phyloP scores from a whole-genome alignment of 2,329 filamentous ascomycete species.

The Talaromyces sp. region DNA sequence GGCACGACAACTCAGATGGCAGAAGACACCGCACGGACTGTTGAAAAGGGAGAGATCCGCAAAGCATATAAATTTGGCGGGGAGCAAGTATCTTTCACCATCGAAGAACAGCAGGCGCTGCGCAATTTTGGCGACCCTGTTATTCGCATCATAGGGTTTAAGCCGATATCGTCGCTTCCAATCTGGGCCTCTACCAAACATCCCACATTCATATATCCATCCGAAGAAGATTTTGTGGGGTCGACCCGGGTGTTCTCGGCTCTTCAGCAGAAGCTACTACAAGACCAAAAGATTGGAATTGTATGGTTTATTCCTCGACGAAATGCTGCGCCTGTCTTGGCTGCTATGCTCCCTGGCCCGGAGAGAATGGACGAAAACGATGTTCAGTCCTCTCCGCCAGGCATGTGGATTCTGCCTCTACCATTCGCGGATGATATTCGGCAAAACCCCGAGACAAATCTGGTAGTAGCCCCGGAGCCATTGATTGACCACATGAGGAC shows the following conservation, averaged over 20 bases:
- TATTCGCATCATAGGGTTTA: slow-evolving; percentile 91
- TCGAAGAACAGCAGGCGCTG: slow-evolving; percentile 74
- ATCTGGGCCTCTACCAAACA: slow-evolving; percentile 82
- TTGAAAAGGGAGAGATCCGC: slow-evolving; percentile 76
- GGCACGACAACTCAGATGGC: slow-evolving; percentile 70
- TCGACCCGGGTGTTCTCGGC: slow-evolving; percentile 91
- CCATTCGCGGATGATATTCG: slow-evolving; percentile 88
- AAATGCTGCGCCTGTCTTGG: slow-evolving; percentile 74
- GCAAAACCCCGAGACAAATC: slow-evolving; percentile 59
- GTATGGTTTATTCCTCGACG: slow-evolving; percentile 83
- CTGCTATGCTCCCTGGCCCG: slow-evolving; percentile 73
- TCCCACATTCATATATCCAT: slow-evolving; percentile 89
- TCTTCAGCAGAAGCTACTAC: slow-evolving; percentile 78
- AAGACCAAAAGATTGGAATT: slow-evolving; percentile 73
- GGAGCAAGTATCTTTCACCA: slow-evolving; percentile 78
- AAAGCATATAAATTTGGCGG: slow-evolving; percentile 97
- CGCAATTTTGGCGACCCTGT: slow-evolving; percentile 75
- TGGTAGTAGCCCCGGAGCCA: slow-evolving; percentile 58
- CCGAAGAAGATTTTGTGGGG: slow-evolving; percentile 81
- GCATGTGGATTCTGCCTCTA: slow-evolving; percentile 82
- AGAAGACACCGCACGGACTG: slow-evolving; percentile 68
- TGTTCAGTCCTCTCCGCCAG: slow-evolving; percentile 69
- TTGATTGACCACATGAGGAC: slow-evolving; percentile 77
- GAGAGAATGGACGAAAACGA: slow-evolving; percentile 61
- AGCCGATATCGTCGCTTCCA: slow-evolving; percentile 67